Conservation (phyloP, 2,329 filamentous ascomycete species). For the Alternaria viburni region DNA sequence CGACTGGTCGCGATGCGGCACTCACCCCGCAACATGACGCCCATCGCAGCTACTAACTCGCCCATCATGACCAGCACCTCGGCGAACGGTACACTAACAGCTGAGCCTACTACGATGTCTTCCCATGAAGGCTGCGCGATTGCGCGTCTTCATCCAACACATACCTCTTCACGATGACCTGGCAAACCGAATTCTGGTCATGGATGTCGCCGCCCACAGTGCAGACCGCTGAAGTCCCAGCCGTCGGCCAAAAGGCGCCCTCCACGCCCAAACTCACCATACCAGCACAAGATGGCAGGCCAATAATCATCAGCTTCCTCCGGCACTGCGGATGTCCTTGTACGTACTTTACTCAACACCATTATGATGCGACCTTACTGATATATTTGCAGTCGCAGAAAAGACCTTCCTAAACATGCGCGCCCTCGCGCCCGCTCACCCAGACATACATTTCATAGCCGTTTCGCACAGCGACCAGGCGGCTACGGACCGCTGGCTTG, state of each 20-base stretch:
- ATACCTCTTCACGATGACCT: conserved; percentile 38
- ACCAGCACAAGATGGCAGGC: conserved; percentile 58
- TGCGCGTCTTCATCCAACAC: background rate
- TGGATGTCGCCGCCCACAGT: conserved; percentile 48
- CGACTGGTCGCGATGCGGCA: background rate
- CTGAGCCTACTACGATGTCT: background rate
- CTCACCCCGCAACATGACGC: background rate
- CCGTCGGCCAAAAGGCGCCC: conserved; percentile 64
- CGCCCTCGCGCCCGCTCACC: conserved; percentile 29
- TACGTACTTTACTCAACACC: conserved; percentile 47
- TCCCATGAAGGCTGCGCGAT: background rate
- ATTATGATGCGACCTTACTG: background rate
- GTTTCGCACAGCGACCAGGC: conserved; percentile 44
- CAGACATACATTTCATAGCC: conserved; percentile 40
- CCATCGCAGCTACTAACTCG: background rate
- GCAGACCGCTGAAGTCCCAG: conserved; percentile 52
- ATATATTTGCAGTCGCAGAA: conserved; percentile 59
- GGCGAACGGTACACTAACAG: background rate
- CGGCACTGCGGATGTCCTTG: conserved; percentile 78
- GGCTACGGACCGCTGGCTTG: conserved; percentile 44
- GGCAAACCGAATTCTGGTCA: conserved; percentile 51
- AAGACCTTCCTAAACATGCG: conserved; percentile 61
- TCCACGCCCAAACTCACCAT: conserved; percentile 59
- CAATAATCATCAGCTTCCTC: conserved; percentile 70
- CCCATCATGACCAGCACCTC: background rate